Evolutionary conservation across 768 basidiomycete genomes (phyloP).

Genomic region (Leccinum disarticulatum): DNA sequence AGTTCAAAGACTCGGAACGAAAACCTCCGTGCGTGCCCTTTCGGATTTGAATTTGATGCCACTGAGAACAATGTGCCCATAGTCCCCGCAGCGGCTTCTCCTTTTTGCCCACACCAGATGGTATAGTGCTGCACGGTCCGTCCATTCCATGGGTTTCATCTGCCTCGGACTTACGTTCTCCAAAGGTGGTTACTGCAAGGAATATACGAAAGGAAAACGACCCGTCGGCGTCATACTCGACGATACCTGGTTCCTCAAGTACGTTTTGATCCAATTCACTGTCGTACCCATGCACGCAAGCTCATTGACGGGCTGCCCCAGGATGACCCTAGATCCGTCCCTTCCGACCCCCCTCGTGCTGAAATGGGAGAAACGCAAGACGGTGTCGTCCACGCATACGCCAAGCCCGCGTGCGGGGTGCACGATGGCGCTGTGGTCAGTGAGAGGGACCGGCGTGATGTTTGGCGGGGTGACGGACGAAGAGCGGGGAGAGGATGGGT

Average conservation of each 20-base stretch:
- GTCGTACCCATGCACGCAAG: background rate
- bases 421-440: slow-evolving; percentile 81
- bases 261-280: slow-evolving; percentile 14
- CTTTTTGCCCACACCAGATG: slow-evolving; percentile 74
- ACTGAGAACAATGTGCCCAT: background rate
- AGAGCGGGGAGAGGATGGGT: slow-evolving; percentile 77
- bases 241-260: slow-evolving; percentile 88
- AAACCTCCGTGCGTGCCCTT: slow-evolving; percentile 61
- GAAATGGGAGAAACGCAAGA: slow-evolving; percentile 89
- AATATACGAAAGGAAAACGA: slow-evolving; percentile 82
- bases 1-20: slow-evolving; percentile 67
- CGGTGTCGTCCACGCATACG: slow-evolving; percentile 52
- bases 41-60: too few species aligned
- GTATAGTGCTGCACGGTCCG: slow-evolving; percentile 75
- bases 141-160: background rate
- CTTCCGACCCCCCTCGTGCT: slow-evolving; percentile 40
- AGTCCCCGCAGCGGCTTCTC: slow-evolving; percentile 84
- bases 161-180: background rate
- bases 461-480: slow-evolving; percentile 92
- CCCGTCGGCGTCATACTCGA: slow-evolving; percentile 85
- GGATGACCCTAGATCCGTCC: slow-evolving; percentile 33
- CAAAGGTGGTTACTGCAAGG: slow-evolving; percentile 87
- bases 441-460: slow-evolving; percentile 67
- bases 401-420: slow-evolving; percentile 77
- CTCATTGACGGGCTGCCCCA: slow-evolving; percentile 11